Conservation (phyloP, 768 basidiomycete genomes). For the Lactarius trivialis region DNA sequence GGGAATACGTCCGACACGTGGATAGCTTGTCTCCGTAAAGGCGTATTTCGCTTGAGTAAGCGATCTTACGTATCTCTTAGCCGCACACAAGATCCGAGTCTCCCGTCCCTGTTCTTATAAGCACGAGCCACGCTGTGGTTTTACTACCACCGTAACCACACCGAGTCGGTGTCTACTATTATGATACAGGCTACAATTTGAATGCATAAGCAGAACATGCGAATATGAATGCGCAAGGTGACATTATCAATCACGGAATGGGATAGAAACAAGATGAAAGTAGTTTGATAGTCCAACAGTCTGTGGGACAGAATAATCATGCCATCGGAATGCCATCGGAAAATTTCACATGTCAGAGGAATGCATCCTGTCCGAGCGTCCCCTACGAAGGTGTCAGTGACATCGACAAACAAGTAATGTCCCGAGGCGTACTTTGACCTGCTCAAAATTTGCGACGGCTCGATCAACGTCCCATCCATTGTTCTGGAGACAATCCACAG, state of each 20-base stretch:
- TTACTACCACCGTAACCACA: not conserved
- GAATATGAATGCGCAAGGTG: conserved; percentile 4
- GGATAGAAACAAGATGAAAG: not conserved
- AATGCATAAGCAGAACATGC: conserved; percentile 2
- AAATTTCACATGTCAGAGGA: conserved; percentile 19
- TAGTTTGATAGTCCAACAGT: not conserved
- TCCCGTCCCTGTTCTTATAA: not conserved
- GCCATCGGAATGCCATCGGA: not conserved
- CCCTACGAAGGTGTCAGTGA: conserved; percentile 20
- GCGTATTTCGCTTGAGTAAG: not conserved
- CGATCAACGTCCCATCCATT: conserved; percentile 80
- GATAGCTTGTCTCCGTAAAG: not conserved
- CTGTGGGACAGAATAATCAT: not conserved
- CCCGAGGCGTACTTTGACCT: conserved; percentile 67
- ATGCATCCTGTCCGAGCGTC: conserved; percentile 27
- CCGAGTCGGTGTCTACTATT: not conserved
- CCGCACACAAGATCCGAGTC: not conserved
- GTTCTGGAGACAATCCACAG: conserved; percentile 77
- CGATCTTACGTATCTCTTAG: not conserved
- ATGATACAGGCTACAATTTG: conserved; percentile 2
- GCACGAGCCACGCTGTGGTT: not conserved
- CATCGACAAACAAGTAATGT: conserved; percentile 45
- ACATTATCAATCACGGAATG: conserved; percentile 5
- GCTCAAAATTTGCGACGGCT: conserved; percentile 80
- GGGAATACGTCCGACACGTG: conserved; percentile 6